Percentiles rank a stretch among this genome's conserved stretches.
These are phyloP conservation scores for Tolypocladium capitatum DNA, from an alignment of 2,329 filamentous ascomycete species.

Conservation along the genomic window DNA sequence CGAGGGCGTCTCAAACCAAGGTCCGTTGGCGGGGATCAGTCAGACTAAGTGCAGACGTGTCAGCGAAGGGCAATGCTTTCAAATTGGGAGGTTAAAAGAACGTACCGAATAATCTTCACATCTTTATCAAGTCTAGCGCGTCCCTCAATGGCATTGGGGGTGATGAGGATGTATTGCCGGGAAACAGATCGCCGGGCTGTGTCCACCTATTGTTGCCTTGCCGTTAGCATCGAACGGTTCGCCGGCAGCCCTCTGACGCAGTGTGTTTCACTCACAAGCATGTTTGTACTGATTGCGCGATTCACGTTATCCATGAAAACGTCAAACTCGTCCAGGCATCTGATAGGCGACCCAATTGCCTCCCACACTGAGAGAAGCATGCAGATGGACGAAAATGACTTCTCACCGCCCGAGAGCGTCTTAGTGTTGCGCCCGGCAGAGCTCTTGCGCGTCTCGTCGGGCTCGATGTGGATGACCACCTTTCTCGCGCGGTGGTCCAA, in stretches of 20 bases:
- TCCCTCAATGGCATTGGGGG: conserved; percentile 69
- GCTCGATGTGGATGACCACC: conserved; percentile 66
- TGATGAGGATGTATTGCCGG: conserved; percentile 91
- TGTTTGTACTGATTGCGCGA: conserved; percentile 78
- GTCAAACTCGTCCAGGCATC: conserved; percentile 95
- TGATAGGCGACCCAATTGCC: conserved; percentile 89
- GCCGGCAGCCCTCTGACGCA: background rate
- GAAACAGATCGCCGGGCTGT: conserved; percentile 79
- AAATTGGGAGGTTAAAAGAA: background rate
- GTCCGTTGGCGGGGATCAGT: conserved; percentile 45
- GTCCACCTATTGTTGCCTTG: conserved; percentile 47
- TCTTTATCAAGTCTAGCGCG: conserved; percentile 47
- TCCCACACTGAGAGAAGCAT: conserved; percentile 90
- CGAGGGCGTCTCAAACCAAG: conserved; percentile 13
- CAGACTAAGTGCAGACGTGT: conserved; percentile 26
- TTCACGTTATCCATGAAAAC: conserved; percentile 99
- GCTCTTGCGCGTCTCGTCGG: conserved; percentile 54
- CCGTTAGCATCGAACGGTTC: conserved; percentile 1
- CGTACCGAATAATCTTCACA: conserved; percentile 64
- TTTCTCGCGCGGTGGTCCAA: conserved; percentile 64
- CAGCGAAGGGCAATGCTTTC: conserved; percentile 8
- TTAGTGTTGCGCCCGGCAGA: conserved; percentile 69
- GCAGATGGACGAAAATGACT: conserved; percentile 95
- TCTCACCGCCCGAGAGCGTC: conserved; percentile 90
- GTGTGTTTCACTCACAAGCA: conserved; percentile 54